A percentile compares a stretch with the other conserved stretches of the same genome.
Evolutionary conservation across 2,329 filamentous ascomycete genomes (phyloP).

Genomic region (Drechslerella stenobrocha): DNA sequence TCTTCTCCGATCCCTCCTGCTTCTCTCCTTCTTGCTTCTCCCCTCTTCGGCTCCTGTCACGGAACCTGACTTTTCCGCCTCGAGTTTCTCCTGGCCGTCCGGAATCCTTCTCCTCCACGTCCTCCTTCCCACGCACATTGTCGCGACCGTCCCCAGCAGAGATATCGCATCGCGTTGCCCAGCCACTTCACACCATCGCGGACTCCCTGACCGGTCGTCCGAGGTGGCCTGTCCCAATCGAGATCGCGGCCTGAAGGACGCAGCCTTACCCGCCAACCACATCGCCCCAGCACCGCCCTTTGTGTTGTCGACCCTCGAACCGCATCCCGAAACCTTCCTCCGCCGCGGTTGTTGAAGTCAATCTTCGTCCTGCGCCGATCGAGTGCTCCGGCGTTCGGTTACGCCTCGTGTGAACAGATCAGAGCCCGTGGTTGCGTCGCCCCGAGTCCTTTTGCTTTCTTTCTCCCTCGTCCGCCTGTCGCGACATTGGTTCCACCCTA

Average conservation of each 20-base stretch:
- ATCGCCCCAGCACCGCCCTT: constrained; percentile 26
- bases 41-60: constrained; percentile 30
- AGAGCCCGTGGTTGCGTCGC: background rate
- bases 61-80: constrained; percentile 38
- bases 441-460: background rate
- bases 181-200: constrained; percentile 45
- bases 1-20: constrained; percentile 31
- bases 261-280: constrained; percentile 49
- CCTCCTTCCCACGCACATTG: constrained; percentile 13
- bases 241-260: constrained; percentile 39
- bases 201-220: constrained; percentile 34
- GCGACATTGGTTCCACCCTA: too few species aligned
- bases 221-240: constrained; percentile 40
- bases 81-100: constrained; percentile 14
- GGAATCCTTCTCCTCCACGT: constrained; percentile 22
- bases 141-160: constrained; percentile 35
- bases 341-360: too few species aligned
- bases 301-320: constrained; percentile 34
- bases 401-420: background rate
- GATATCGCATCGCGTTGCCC: constrained; percentile 26
- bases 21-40: constrained; percentile 21
- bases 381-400: background rate
- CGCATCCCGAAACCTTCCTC: background rate
- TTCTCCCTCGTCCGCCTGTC: too few species aligned
- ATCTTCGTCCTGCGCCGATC: background rate